Conservation (phyloP, 2,329 filamentous ascomycete genomes). For the Clarireedia hainanense region DNA sequence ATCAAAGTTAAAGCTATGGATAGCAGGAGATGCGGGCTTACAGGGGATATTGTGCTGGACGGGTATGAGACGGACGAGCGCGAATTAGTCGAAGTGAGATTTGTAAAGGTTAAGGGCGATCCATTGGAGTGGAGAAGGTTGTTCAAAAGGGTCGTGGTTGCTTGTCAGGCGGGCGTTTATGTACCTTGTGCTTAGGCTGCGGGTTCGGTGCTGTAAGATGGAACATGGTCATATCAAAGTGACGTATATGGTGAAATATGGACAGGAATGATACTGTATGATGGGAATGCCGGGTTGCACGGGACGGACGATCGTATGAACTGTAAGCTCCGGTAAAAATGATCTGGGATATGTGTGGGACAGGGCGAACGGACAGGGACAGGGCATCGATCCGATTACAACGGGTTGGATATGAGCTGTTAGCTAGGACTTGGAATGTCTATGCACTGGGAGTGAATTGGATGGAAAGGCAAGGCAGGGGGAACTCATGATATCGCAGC, state of each 20-base stretch:
- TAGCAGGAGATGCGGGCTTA: constrained; percentile 61
- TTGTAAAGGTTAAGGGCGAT: constrained; percentile 92
- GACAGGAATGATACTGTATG: background rate
- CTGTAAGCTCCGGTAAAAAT: too few relatives aligned
- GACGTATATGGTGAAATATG: background rate
- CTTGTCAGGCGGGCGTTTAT: constrained; percentile 80
- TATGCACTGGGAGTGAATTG: too few relatives aligned
- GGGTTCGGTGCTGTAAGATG: background rate
- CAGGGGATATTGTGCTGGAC: constrained; percentile 70
- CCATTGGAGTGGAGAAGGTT: constrained; percentile 93
- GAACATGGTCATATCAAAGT: background rate
- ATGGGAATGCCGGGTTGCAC: too few relatives aligned
- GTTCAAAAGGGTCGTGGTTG: constrained; percentile 88
- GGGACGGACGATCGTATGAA: too few relatives aligned
- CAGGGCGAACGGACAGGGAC: too few relatives aligned
- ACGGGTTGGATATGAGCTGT: too few relatives aligned
- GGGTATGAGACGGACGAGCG: constrained; percentile 47
- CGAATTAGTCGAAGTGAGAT: constrained; percentile 75
- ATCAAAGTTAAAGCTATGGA: constrained; percentile 72
- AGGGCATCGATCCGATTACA: too few relatives aligned
- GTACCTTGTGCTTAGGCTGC: constrained; percentile 35
- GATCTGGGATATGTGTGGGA: too few relatives aligned
- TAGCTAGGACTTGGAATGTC: too few relatives aligned
- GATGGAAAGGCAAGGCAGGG: too few relatives aligned
- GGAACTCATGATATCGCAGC: too few relatives aligned